Evolutionary conservation across 179 eudicot genomes (phyloP).

Genomic region (Beta macrorhiza): DNA sequence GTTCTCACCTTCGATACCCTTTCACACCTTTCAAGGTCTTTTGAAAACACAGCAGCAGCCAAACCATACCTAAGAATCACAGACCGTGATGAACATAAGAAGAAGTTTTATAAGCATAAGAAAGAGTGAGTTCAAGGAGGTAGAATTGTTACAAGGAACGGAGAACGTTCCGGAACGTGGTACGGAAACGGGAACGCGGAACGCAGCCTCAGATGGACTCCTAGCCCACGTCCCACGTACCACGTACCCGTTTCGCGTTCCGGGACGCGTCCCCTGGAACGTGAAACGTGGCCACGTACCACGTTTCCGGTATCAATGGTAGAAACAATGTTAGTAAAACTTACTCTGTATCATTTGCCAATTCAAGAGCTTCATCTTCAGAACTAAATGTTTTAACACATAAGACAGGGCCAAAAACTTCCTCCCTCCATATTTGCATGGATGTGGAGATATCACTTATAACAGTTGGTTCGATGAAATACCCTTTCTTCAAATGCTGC

Average conservation of each 20-base stretch:
- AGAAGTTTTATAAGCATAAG: neutral
- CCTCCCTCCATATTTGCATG: conserved; percentile 99
- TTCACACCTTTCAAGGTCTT: conserved; percentile 87
- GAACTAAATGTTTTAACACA: conserved; percentile 89
- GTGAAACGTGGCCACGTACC: too few species aligned
- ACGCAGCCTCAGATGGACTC: too few species aligned
- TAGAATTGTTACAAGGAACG: too few species aligned
- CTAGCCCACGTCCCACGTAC: too few species aligned
- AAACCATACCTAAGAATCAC: conserved; percentile 64
- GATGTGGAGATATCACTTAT: conserved; percentile 70
- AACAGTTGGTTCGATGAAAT: conserved; percentile 71
- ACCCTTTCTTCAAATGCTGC: conserved; percentile 85
- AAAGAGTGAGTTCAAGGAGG: neutral
- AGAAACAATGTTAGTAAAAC: conserved; percentile 19
- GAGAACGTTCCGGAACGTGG: too few species aligned
- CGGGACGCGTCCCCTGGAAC: too few species aligned
- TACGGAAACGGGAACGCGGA: too few species aligned
- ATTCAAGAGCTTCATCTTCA: conserved; percentile 92
- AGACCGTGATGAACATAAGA: conserved; percentile 5
- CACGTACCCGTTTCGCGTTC: too few species aligned
- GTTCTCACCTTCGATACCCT: conserved; percentile 76
- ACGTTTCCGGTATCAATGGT: too few species aligned
- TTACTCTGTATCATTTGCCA: conserved; percentile 95
- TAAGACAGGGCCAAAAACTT: conserved; percentile 95
- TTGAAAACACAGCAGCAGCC: conserved; percentile 83